A percentile compares a stretch with the other conserved stretches of the same genome.
These are phyloP conservation scores for Goniomonas avonlea DNA, from an alignment of 78 protist genomes.

Conservation along the genomic window DNA sequence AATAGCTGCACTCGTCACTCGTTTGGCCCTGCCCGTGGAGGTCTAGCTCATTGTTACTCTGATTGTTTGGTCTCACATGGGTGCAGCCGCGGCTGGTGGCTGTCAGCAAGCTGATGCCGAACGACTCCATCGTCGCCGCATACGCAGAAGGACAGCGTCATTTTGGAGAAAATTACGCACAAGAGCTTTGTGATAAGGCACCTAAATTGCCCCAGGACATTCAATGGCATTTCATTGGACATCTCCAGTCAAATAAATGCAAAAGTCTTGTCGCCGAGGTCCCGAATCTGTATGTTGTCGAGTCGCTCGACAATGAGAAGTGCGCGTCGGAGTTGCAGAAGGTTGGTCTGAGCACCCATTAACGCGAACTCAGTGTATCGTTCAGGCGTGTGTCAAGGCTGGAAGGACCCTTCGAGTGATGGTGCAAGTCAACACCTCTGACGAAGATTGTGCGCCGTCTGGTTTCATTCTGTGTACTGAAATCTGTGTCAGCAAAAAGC, in stretches of 20 bases:
- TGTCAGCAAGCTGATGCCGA: slow-evolving; percentile 59
- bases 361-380: not conserved
- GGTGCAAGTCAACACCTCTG: slow-evolving; percentile 53
- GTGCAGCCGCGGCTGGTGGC: slow-evolving; percentile 60
- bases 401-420: not conserved
- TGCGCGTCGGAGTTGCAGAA: slow-evolving; percentile 35
- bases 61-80: no score
- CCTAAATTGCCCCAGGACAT: slow-evolving; percentile 45
- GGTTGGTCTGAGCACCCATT: not conserved
- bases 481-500: not conserved
- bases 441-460: slow-evolving; percentile 53
- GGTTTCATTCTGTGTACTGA: no score
- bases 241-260: slow-evolving; percentile 60
- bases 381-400: not conserved
- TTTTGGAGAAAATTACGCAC: slow-evolving; percentile 74
- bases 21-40: no score
- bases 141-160: slow-evolving; percentile 39
- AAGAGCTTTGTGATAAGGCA: slow-evolving; percentile 47
- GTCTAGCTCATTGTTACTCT: no score
- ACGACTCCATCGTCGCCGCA: not conserved
- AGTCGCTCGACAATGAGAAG: slow-evolving; percentile 39
- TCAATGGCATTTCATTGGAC: slow-evolving; percentile 68
- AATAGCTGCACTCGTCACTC: no score
- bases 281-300: slow-evolving; percentile 7
- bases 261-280: not conserved